Evolutionary conservation across 73 alveolate genomes (phyloP), one percentile per base, ranked within the genome.

Genomic region (Paramecium primaurelia): DNA sequence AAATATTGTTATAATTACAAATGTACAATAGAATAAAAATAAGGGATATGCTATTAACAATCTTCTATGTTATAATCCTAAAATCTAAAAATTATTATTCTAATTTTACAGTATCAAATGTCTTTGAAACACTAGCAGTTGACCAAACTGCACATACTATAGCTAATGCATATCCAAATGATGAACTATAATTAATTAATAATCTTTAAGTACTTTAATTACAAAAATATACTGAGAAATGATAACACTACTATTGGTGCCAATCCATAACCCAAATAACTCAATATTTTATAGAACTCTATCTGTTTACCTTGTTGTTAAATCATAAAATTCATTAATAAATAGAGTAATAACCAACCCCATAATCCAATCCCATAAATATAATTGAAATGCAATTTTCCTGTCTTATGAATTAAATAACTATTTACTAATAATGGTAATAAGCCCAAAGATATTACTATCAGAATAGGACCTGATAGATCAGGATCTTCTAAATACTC

Each of bases 21-120:
- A 80, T 80, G 91, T 47, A n/a, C 91, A 80, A 80, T 80, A 80
- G 58, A 80, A 80, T 49, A 80, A 47, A 80, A 80, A 80, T 36
- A 80, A 47, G 20, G 91, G 91, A 80, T 80, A 80, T n/a, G 91
- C 91, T 10, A 80, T 80, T 7, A 80, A 49, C 4, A 80, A 18
- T 80, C 91, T 80, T 80, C 91, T 80, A 44, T 80, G 91, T 26
- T 40, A 2, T 25, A 80, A 80, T 80, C 77, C 91, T 26, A 80
- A n/a, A 14, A 80, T 45, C 91, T 80, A 80, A n/a, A 32, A 68
- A 38, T 7, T 80, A 45, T 8, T 20, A 80, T 80, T 1, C n/a
- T 22, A 25, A 20, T 5, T 20, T 18, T 80, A 80, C 91, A 10
- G 47, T 26, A 26, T 80, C 91, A 47, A 80, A 80, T 0, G 91